phyloP scores from a whole-genome alignment of 2,329 filamentous ascomycete genomes.

The Incumbomyces lentus region DNA sequence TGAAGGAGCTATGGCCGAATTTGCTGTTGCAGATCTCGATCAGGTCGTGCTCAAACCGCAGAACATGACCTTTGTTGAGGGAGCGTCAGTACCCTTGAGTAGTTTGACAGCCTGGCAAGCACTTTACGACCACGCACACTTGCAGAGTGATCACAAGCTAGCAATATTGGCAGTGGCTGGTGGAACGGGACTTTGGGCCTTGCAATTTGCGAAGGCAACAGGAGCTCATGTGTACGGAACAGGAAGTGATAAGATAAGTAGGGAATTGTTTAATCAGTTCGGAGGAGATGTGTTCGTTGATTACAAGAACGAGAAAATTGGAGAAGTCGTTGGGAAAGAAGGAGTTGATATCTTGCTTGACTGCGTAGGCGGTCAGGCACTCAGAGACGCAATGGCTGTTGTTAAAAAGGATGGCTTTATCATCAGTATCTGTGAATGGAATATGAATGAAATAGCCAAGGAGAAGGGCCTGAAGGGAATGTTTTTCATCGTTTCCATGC shows the following conservation, averaged over 20 bases:
- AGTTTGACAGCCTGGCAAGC: conserved; percentile 26
- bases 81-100: conserved; percentile 24
- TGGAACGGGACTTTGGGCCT: conserved; percentile 35
- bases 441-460: no score
- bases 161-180: conserved; percentile 37
- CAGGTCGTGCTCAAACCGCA: conserved; percentile 22
- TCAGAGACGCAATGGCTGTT: neutral
- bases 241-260: neutral
- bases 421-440: neutral
- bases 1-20: conserved; percentile 23
- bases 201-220: conserved; percentile 31
- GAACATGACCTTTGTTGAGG: conserved; percentile 17
- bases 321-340: conserved; percentile 5
- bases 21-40: conserved; percentile 17
- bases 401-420: neutral
- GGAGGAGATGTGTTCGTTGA: neutral
- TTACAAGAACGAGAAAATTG: conserved; percentile 14
- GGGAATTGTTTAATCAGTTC: neutral
- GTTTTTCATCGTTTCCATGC: no score
- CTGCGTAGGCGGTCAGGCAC: neutral
- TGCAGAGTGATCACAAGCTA: conserved; percentile 14
- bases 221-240: conserved; percentile 31
- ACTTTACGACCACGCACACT: conserved; percentile 19
- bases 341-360: neutral
- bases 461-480: no score